These are phyloP conservation scores for Marchantia paleacea DNA, from an alignment of 225 moss, liverwort and hornwort genomes.

Conservation along the genomic window DNA sequence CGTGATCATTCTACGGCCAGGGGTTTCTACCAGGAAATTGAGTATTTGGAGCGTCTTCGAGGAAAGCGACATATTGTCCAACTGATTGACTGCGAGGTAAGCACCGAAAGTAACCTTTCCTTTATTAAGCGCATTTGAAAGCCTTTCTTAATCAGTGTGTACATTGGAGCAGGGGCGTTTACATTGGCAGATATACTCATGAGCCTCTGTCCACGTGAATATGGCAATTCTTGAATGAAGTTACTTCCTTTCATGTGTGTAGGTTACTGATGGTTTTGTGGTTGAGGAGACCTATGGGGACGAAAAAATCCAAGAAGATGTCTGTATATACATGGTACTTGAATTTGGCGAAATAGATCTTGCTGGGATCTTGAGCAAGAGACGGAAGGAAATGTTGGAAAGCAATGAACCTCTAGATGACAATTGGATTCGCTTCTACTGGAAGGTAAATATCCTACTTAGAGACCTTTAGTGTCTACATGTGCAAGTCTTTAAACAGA, in stretches of 20 bases:
- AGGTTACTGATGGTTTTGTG: conserved; percentile 81
- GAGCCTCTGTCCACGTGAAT: neutral
- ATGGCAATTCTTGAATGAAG: neutral
- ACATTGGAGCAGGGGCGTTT: neutral
- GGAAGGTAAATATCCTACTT: conserved; percentile 57
- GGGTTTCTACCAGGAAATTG: conserved; percentile 92
- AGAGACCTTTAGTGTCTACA: neutral
- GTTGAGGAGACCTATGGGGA: conserved; percentile 50
- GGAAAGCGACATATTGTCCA: conserved; percentile 91
- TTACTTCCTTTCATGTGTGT: conserved; percentile 12
- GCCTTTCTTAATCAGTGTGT: neutral
- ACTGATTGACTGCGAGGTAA: conserved; percentile 81
- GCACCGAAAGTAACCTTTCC: neutral
- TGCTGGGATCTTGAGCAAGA: conserved; percentile 77
- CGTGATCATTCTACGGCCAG: conserved; percentile 69
- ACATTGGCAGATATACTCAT: neutral
- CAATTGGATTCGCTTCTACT: conserved; percentile 93
- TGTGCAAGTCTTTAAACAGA: neutral
- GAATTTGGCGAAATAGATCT: conserved; percentile 93
- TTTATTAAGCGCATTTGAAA: neutral
- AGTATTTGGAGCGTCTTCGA: conserved; percentile 74
- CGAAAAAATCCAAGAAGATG: conserved; percentile 74
- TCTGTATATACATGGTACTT: conserved; percentile 84
- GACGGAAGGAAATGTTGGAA: conserved; percentile 68
- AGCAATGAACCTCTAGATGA: conserved; percentile 60